Evolutionary conservation across 768 basidiomycete species (phyloP).

Genomic region (Lactarius sp.): DNA sequence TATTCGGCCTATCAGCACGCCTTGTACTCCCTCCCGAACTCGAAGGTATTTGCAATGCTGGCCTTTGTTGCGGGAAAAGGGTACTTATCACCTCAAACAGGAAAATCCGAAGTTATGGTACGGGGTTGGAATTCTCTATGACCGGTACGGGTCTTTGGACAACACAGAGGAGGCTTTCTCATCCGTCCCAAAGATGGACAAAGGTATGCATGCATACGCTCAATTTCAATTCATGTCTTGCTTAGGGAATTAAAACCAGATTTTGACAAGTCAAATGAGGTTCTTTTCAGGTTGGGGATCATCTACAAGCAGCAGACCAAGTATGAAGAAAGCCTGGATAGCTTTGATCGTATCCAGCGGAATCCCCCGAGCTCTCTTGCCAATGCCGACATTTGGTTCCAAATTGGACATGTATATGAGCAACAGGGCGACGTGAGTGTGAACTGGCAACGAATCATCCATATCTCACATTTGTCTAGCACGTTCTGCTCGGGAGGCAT

Average conservation of each 20-base stretch:
- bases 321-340: slow-evolving; percentile 79
- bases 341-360: slow-evolving; percentile 94
- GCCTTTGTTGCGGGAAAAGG: slow-evolving; percentile 16
- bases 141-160: slow-evolving; percentile 96
- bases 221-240: background rate
- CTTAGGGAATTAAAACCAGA: slow-evolving; percentile 43
- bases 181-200: slow-evolving; percentile 94
- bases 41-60: slow-evolving; percentile 55
- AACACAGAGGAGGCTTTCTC: slow-evolving; percentile 99
- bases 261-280: slow-evolving; percentile 98
- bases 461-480: slow-evolving; percentile 43
- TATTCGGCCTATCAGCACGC: slow-evolving; percentile 99
- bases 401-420: slow-evolving; percentile 98
- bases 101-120: slow-evolving; percentile 99
- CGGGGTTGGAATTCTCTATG: slow-evolving; percentile 97
- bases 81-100: slow-evolving; percentile 31
- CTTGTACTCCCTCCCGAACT: slow-evolving; percentile 90
- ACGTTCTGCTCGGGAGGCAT: slow-evolving; percentile 88
- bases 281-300: slow-evolving; percentile 95
- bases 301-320: slow-evolving; percentile 99
- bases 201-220: slow-evolving; percentile 46
- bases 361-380: slow-evolving; percentile 95
- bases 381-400: slow-evolving; percentile 99
- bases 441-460: background rate
- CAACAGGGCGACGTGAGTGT: slow-evolving; percentile 87